These are phyloP conservation scores for Gloeophyllum trabeum DNA, from an alignment of 768 basidiomycete species.

Conservation along the genomic window DNA sequence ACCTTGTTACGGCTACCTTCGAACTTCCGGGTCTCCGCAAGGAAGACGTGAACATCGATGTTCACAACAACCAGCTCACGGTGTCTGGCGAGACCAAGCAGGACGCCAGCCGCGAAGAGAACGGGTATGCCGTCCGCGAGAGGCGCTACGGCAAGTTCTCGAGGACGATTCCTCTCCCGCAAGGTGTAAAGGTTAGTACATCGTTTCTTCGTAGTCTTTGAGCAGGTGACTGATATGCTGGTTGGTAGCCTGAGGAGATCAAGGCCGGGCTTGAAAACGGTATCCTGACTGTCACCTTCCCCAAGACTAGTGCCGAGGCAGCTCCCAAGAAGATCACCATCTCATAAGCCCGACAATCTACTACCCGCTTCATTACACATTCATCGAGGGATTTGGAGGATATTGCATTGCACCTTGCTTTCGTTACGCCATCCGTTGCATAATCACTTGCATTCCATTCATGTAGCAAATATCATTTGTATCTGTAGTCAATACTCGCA, in stretches of 20 bases:
- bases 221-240: neutral
- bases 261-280: conserved; percentile 9
- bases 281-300: conserved; percentile 10
- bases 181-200: conserved; percentile 10
- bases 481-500: too few relatives aligned
- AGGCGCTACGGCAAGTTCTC: conserved; percentile 18
- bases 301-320: conserved; percentile 9
- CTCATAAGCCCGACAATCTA: neutral
- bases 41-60: conserved; percentile 39
- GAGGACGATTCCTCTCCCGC: conserved; percentile 12
- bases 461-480: too few relatives aligned
- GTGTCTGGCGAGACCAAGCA: conserved; percentile 36
- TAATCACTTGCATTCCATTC: too few relatives aligned
- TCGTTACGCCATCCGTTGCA: too few relatives aligned
- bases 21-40: conserved; percentile 46
- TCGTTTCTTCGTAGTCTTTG: neutral
- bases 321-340: conserved; percentile 9
- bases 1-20: conserved; percentile 41
- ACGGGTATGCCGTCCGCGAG: conserved; percentile 22
- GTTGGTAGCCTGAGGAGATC: conserved; percentile 12
- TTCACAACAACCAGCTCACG: conserved; percentile 35
- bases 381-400: too few relatives aligned
- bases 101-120: conserved; percentile 21
- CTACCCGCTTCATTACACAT: too few relatives aligned
- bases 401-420: too few relatives aligned